Base-by-base conservation (phyloP, 1,139 yeast genomes). In the Blastobotrys proliferans region DNA sequence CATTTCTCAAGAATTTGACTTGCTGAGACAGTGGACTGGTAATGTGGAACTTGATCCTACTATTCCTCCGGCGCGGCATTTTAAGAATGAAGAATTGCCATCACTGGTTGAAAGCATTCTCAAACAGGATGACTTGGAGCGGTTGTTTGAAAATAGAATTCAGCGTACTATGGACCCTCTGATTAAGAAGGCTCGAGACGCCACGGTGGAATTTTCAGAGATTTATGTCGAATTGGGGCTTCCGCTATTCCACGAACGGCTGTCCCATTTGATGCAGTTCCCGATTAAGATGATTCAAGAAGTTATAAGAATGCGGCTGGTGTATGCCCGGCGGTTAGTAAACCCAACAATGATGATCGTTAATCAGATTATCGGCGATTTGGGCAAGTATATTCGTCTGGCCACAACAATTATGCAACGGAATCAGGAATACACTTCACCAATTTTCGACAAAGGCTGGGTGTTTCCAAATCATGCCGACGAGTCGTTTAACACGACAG, bases 271-370 rank as follows among this genome's bases (percentile, higher is more conserved):
- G 21, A 78, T 90, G 51, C 69, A 75, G 37, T 84, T 92, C 47
- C 97, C 97, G 1, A 73, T 88, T 59, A 79, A 78, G 51, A 69
- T 92, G 41, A 81, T 90, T 51, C 84, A 83, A 57, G 97, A 87
- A 57, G 77, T 87, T 40, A 83, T 90, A 39, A 76, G 75, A 36
- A 76, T 86, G 35, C 73, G 97, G 51, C 71, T 92, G 41, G 70
- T 75, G 2, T 88, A 87, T 59, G 95, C 97, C 3, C 74, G 76
- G 61, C 83, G 83, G 55, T 67, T 90, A 45, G 79, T 77, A 44
- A 85, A 85, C 54, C 96, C 96, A 1, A 88, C 97, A 0, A 78
- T 88, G 77, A 84, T 88, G 90, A 86, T 90, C 82, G 86, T 92
- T 52, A 97, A 92, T 62, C 97, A 90, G 64, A 84, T 87, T 77